Evolutionary conservation across 192 early-diverging fungal species (phyloP).

Genomic region (Phycomyces nitens): DNA sequence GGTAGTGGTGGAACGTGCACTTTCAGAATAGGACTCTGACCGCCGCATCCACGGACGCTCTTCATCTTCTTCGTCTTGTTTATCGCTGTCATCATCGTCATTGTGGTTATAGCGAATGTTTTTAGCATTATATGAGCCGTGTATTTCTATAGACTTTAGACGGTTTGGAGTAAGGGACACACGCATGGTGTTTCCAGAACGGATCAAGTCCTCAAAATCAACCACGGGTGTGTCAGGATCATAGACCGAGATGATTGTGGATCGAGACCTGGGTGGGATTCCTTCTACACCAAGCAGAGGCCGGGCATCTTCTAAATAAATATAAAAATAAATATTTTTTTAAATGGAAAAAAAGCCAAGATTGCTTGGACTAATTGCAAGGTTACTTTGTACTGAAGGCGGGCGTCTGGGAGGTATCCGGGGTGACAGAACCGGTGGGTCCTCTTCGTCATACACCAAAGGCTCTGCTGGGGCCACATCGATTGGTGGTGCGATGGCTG

Average conservation of each 20-base stretch:
- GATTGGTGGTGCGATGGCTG: too few species aligned
- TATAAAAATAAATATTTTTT: too few species aligned
- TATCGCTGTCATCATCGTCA: too few species aligned
- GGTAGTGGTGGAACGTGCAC: background rate
- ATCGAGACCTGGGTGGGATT: background rate
- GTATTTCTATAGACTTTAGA: constrained; percentile 51
- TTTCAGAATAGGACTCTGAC: background rate
- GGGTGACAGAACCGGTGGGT: background rate
- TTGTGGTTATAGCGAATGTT: too few species aligned
- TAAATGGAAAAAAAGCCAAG: too few species aligned
- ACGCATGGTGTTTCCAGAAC: constrained; percentile 53
- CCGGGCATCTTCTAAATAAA: too few species aligned
- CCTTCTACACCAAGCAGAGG: too few species aligned
- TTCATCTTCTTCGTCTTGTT: background rate
- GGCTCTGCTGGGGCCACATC: too few species aligned
- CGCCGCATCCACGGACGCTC: background rate
- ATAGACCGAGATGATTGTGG: constrained; percentile 8
- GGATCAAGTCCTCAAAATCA: constrained; percentile 52
- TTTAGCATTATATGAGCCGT: too few species aligned
- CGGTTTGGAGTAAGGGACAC: constrained; percentile 60
- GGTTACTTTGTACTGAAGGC: background rate
- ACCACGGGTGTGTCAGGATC: constrained; percentile 21
- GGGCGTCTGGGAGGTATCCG: background rate
- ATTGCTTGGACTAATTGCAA: background rate
- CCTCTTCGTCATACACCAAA: background rate